Conservation (phyloP, 1,139 yeast species). For the Suhomyces anneliseae region DNA sequence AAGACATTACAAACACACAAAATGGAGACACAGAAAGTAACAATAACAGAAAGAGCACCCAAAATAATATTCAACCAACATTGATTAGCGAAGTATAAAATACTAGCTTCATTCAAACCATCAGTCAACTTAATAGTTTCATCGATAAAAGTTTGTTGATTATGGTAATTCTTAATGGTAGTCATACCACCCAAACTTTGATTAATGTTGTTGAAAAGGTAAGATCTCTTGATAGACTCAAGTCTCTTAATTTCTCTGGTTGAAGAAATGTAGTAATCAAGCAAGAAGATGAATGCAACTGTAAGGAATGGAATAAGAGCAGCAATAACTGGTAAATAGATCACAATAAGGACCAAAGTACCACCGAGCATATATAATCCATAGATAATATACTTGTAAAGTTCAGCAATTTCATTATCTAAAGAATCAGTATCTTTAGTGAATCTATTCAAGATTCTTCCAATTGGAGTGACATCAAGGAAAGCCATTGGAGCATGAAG, state of each 20-base stretch:
- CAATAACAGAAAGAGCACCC: constrained; percentile 42
- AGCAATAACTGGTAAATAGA: constrained; percentile 64
- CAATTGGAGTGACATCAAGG: constrained; percentile 64
- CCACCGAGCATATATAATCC: constrained; percentile 58
- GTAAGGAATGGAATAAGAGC: constrained; percentile 45
- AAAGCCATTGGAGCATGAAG: constrained; percentile 57
- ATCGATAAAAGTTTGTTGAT: constrained; percentile 48
- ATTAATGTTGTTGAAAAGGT: constrained; percentile 72
- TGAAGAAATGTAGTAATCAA: constrained; percentile 63
- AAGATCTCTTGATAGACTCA: constrained; percentile 74
- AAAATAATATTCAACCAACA: constrained; percentile 74
- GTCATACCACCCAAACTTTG: constrained; percentile 72
- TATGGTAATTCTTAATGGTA: constrained; percentile 64
- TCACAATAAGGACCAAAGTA: constrained; percentile 62
- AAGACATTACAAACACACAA: constrained; percentile 67
- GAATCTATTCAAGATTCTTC: constrained; percentile 68
- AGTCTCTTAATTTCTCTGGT: constrained; percentile 76
- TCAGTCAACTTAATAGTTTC: constrained; percentile 53
- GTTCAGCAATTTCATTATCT: constrained; percentile 72
- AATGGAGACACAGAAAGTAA: constrained; percentile 50
- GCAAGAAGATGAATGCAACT: constrained; percentile 32
- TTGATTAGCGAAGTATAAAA: constrained; percentile 64
- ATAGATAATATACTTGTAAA: constrained; percentile 49
- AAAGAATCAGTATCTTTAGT: constrained; percentile 80
- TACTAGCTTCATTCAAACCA: constrained; percentile 70